These are phyloP conservation scores for Sinapis alba DNA, from an alignment of 441 rosid species.

Conservation along the genomic window DNA sequence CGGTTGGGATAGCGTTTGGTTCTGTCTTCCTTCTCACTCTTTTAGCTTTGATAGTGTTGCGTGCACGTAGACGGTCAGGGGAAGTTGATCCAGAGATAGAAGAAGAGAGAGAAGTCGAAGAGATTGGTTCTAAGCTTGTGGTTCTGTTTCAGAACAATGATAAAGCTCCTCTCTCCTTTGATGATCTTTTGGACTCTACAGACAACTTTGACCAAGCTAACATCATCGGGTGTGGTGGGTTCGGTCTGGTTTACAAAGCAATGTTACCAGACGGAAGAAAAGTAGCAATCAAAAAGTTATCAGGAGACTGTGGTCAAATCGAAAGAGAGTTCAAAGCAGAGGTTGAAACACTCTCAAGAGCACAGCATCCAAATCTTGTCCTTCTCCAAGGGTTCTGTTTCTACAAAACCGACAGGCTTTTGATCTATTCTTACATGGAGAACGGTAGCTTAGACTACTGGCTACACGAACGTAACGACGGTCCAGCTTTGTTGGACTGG, in stretches of 20 bases:
- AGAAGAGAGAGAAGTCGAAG: conserved; percentile 55
- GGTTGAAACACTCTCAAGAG: conserved; percentile 81
- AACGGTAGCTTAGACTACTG: conserved; percentile 84
- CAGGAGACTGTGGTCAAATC: conserved; percentile 80
- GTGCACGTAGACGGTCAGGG: conserved; percentile 51
- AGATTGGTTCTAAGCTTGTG: conserved; percentile 54
- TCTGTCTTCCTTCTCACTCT: conserved; percentile 51
- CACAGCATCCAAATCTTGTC: conserved; percentile 82
- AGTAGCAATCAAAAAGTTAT: conserved; percentile 71
- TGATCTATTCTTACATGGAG: conserved; percentile 81
- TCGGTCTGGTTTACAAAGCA: conserved; percentile 78
- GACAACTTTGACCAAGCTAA: conserved; percentile 67
- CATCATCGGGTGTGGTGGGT: conserved; percentile 83
- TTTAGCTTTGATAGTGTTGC: conserved; percentile 49
- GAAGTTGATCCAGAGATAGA: conserved; percentile 78
- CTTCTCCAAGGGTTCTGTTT: conserved; percentile 73
- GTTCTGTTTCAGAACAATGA: conserved; percentile 68
- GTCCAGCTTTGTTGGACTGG: conserved; percentile 62
- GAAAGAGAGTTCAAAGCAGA: conserved; percentile 79
- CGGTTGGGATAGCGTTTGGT: conserved; percentile 57
- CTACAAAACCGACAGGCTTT: conserved; percentile 52
- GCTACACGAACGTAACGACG: conserved; percentile 74
- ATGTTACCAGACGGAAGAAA: conserved; percentile 60
- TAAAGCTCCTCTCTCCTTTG: conserved; percentile 58
- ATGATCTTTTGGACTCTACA: conserved; percentile 67